These are phyloP conservation scores for Auriscalpium orientale DNA, from an alignment of 768 basidiomycete species.

Conservation along the genomic window DNA sequence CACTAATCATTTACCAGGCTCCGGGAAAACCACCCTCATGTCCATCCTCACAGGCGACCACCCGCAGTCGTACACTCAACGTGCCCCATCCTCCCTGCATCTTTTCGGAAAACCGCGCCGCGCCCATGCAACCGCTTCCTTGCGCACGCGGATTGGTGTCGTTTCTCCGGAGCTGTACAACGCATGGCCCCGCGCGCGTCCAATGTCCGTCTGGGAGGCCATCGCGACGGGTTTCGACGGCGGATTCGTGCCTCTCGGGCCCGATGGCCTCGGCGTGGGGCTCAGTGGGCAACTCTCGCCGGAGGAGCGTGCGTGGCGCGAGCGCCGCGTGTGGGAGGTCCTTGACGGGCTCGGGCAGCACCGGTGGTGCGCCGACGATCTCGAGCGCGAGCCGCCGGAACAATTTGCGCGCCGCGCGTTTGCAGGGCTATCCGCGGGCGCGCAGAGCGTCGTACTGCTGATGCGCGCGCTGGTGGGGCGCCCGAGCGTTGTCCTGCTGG, in stretches of 20 bases:
- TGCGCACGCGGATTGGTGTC: constrained; percentile 66
- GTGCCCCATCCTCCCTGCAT: constrained; percentile 33
- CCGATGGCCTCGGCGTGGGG: constrained; percentile 39
- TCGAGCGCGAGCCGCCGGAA: constrained; percentile 15
- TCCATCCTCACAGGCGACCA: constrained; percentile 90
- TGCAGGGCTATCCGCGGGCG: constrained; percentile 56
- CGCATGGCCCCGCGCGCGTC: constrained; percentile 73
- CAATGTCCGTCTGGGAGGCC: constrained; percentile 68
- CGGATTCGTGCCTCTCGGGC: constrained; percentile 53
- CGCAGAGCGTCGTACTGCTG: constrained; percentile 76
- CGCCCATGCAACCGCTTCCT: constrained; percentile 56
- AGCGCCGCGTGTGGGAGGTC: constrained; percentile 45
- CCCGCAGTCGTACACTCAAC: constrained; percentile 85
- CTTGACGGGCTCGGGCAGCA: constrained; percentile 55
- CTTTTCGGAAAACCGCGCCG: constrained; percentile 60
- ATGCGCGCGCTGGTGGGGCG: constrained; percentile 77
- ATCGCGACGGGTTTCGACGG: constrained; percentile 87
- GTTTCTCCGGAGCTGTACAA: constrained; percentile 87
- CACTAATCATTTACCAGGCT: constrained; percentile 45
- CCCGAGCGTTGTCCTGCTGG: constrained; percentile 72
- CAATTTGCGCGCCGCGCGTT: constrained; percentile 49
- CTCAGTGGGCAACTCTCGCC: constrained; percentile 33
- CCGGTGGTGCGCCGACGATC: constrained; percentile 31
- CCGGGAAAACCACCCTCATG: constrained; percentile 91
- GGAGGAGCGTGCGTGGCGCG: constrained; percentile 31